phyloP scores from a whole-genome alignment of 169 alveolate genomes.

The Cystoisospora suis region DNA sequence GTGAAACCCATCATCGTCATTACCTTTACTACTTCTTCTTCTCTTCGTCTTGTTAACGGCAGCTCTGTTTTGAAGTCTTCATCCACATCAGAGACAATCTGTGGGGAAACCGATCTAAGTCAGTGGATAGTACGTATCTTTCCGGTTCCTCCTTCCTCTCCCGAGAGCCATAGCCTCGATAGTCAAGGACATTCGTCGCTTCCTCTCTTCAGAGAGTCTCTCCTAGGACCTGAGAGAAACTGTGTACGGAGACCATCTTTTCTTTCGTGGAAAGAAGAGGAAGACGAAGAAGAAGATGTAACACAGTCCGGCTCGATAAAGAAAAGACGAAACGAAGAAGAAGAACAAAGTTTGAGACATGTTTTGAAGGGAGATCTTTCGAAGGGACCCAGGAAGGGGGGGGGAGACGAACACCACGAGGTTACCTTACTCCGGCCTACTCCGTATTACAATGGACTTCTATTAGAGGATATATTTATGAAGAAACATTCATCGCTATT shows the following conservation, averaged over 20 bases:
- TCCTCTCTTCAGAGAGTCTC: neutral
- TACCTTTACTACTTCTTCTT: neutral
- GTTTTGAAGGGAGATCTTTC: neutral
- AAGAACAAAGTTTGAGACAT: constrained; percentile 22
- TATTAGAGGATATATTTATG: constrained; percentile 50
- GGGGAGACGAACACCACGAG: constrained; percentile 26
- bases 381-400: neutral
- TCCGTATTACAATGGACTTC: constrained; percentile 61
- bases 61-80: neutral
- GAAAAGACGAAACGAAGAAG: too few species aligned
- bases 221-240: constrained; percentile 10
- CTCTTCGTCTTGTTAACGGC: neutral
- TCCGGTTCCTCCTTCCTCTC: neutral
- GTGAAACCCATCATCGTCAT: constrained; percentile 13
- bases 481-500: neutral
- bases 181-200: neutral
- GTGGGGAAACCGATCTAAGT: neutral
- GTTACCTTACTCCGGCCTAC: constrained; percentile 54
- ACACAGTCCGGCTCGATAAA: constrained; percentile 6
- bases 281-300: neutral
- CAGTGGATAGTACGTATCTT: neutral
- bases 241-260: constrained; percentile 16
- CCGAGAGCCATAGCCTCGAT: neutral
- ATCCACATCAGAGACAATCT: neutral
- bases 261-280: neutral